Evolutionary conservation across 345 rosid genomes (phyloP).

Genomic region (Salix udensis): DNA sequence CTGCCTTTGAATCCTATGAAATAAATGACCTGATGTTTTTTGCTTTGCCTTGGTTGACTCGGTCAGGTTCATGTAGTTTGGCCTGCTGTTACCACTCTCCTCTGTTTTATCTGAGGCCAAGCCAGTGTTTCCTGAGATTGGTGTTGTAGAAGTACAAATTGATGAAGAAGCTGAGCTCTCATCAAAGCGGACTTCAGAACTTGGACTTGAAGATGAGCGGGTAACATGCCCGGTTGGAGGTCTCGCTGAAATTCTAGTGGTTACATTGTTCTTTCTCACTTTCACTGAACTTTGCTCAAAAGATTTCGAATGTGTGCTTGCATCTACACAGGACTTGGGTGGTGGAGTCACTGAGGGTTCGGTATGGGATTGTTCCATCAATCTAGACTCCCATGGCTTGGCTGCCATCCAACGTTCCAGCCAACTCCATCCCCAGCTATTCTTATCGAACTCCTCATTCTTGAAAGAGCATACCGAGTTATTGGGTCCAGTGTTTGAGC

Average conservation of each 20-base stretch:
- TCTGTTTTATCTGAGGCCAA: conserved; percentile 49
- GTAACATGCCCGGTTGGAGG: conserved; percentile 51
- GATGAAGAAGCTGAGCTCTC: conserved; percentile 83
- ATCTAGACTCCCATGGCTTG: conserved; percentile 88
- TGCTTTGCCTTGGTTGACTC: conserved; percentile 85
- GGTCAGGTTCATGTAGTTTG: conserved; percentile 79
- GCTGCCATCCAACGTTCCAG: conserved; percentile 99
- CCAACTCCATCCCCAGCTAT: conserved; percentile 97
- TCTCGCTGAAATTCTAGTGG: conserved; percentile 70
- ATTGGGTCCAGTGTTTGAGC: conserved; percentile 29
- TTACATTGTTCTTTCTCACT: conserved; percentile 69
- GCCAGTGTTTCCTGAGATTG: conserved; percentile 50
- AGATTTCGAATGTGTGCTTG: conserved; percentile 39
- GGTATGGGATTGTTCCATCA: conserved; percentile 56
- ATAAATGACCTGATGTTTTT: conserved; percentile 27
- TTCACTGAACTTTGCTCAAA: conserved; percentile 42
- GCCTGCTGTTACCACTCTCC: conserved; percentile 50
- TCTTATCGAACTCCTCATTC: conserved; percentile 64
- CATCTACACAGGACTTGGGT: conserved; percentile 25
- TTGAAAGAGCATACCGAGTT: conserved; percentile 35
- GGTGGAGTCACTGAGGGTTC: conserved; percentile 41
- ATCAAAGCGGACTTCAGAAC: conserved; percentile 60
- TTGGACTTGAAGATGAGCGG: conserved; percentile 65
- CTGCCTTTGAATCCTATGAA: conserved; percentile 54
- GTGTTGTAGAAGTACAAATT: conserved; percentile 67